Conservation (phyloP, 192 early-diverging fungal genomes). For the Dispira parvispora region DNA sequence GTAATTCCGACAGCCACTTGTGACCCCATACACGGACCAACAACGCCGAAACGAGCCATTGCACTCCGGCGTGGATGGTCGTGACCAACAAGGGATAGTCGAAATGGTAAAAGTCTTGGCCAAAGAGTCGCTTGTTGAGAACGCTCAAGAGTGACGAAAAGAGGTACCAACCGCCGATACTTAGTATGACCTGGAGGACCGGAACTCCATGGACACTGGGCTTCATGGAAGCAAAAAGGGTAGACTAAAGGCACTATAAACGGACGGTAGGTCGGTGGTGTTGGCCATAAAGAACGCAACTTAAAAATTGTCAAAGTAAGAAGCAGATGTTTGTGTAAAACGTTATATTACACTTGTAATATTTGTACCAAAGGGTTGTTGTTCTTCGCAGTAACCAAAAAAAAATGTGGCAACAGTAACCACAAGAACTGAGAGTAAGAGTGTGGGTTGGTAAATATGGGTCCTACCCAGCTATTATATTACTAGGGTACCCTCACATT, state of each 20-base stretch:
- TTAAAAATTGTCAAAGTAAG: too few species aligned
- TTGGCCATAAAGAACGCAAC: neutral
- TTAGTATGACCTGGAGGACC: constrained; percentile 19
- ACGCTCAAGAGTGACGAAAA: constrained; percentile 56
- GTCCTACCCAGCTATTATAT: too few species aligned
- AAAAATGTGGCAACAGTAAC: too few species aligned
- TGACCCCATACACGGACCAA: constrained; percentile 27
- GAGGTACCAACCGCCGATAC: constrained; percentile 52
- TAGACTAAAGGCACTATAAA: neutral
- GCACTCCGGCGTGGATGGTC: constrained; percentile 53
- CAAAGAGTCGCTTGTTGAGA: constrained; percentile 79
- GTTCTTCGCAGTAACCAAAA: too few species aligned
- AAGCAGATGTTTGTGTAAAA: too few species aligned
- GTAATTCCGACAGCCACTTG: constrained; percentile 20
- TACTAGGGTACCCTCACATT: too few species aligned
- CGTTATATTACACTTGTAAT: too few species aligned
- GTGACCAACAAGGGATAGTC: constrained; percentile 61
- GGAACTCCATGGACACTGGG: too few species aligned
- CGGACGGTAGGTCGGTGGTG: neutral
- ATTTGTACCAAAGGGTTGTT: too few species aligned
- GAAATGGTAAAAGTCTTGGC: constrained; percentile 53
- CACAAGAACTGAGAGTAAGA: too few species aligned
- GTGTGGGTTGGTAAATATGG: too few species aligned
- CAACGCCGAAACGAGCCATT: constrained; percentile 42
- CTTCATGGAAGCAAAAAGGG: neutral